These are phyloP conservation scores for Babesia divergens DNA, from an alignment of 169 alveolate genomes.

Conservation along the genomic window DNA sequence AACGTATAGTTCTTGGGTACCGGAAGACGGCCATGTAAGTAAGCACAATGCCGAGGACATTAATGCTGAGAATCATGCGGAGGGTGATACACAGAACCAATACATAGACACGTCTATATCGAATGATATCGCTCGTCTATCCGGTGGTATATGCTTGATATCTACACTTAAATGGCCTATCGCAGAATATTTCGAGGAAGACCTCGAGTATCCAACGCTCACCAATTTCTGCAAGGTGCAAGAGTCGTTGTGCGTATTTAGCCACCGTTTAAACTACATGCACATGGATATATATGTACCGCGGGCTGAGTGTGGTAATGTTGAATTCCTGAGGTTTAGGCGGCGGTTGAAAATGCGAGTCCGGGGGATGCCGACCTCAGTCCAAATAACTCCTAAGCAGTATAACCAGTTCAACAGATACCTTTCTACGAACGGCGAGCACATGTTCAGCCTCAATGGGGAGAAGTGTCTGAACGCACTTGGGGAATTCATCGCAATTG, in stretches of 20 bases:
- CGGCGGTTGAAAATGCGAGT: background rate
- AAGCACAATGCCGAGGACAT: too few species aligned
- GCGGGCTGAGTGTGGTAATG: background rate
- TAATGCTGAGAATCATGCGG: too few species aligned
- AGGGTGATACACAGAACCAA: too few species aligned
- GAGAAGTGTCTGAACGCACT: slow-evolving; percentile 39
- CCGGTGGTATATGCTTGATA: background rate
- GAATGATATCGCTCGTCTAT: too few species aligned
- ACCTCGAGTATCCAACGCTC: slow-evolving; percentile 6
- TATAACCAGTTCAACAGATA: slow-evolving; percentile 43
- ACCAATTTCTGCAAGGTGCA: slow-evolving; percentile 34
- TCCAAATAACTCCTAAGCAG: slow-evolving; percentile 44
- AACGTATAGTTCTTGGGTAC: too few species aligned
- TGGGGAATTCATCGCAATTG: slow-evolving; percentile 43
- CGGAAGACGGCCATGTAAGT: too few species aligned
- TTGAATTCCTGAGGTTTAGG: background rate
- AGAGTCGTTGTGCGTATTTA: slow-evolving; percentile 8
- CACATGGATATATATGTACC: slow-evolving; percentile 3
- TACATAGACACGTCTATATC: too few species aligned
- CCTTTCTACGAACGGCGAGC: background rate
- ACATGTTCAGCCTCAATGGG: slow-evolving; percentile 10
- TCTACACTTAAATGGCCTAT: slow-evolving; percentile 9
- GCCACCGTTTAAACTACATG: background rate
- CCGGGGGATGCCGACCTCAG: slow-evolving; percentile 17
- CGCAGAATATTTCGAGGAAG: slow-evolving; percentile 8